Evolutionary conservation across 2,329 filamentous ascomycete species (phyloP), one percentile per base, ranked within the genome.

Genomic region (Ophiosphaerella korrae): DNA sequence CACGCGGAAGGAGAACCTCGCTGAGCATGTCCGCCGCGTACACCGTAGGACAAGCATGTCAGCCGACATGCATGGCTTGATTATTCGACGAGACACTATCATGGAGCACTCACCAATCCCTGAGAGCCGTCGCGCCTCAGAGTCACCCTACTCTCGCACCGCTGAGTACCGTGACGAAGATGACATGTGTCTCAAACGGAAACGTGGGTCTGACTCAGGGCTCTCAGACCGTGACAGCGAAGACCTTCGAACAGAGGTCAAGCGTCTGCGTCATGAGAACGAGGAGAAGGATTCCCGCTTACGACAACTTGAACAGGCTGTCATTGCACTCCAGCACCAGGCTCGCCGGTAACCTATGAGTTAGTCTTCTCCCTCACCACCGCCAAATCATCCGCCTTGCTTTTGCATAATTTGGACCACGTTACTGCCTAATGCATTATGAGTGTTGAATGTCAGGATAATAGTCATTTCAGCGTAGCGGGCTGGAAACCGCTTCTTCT

Each of bases 11-110:
- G 93, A 97, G 75, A 97, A 97, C 65, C 80, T 97, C 3, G 92
- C 93, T 69, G 93, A 97, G 75, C 93, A 97, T 74, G 79, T 97
- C 14, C 88, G 93, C 16, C 87, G 93, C 23, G 90, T 95, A n/a
- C 93, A 97, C 71, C 70, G 73, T 18, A 57, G 70, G 42, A 69
- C 70, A 18, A 74, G 71, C 51, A 70, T 66, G 60, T 71, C 68
- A 44, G 66, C 63, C 6, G 70, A 73, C 53, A 58, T 72, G 51
- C 66, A 71, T 45, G 63, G 64, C 50, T 45, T 71, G 29, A 57
- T 72, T 34, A 67, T 71, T 43, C 62, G 66, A 29, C 54, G 64
- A 46, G 59, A 70, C 33, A 57, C 55, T 42, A 54, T 57, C 2
- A 55, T 64, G 24, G 59, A 61, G 31, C 36, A 48, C 14, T 57